Evolutionary conservation across 2,329 filamentous ascomycete genomes (phyloP), one percentile per base, ranked within the genome.

Genomic region (Fusarium coicis): DNA sequence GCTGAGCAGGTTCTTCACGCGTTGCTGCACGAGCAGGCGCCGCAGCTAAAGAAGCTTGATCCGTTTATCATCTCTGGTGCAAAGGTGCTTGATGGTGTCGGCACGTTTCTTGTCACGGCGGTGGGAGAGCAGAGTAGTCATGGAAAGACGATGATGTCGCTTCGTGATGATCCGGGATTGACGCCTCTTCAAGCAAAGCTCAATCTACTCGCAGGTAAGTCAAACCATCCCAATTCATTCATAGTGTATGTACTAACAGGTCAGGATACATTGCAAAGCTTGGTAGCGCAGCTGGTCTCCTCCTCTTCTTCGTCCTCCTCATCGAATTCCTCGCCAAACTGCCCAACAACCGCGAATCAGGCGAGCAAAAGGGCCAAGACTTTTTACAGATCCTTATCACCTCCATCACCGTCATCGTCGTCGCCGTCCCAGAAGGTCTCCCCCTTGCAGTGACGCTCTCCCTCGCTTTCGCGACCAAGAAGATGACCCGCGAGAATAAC

Each of bases 221-320:
- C 23, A 16, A 16, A 2, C 4, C 2, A 5, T 8, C 1, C 10
- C 16, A 21, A 26, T n/a, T 28, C 28, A 30, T 7, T 30, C 28
- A 30, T 9, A 30, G 28, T 30, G 28, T 30, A 30, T 56, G 30
- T 32, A 11, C 30, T 34, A 46, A 63, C 57, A 19, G 9, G 2
- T 2, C 19, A 75, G 74, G 73, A 16, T 75, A 75, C 19, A 83
- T 82, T 46, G 81, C 81, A 18, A 82, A 80, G 68, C 73, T 81
- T 8, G 88, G 87, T 30, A 89, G 92, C 74, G 89, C 89, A 57
- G 91, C 93, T 28, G 93, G 93, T 61, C 82, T 93, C 15, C 81
- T 95, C 4, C 85, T 96, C 19, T 96, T 96, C 79, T 82, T 93
- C 57, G 91, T 95, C n/a, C 85, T 95, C 8, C 89, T 95, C 75